phyloP scores from a whole-genome alignment of 2,329 filamentous ascomycete species.

The Aschersonia sp. region DNA sequence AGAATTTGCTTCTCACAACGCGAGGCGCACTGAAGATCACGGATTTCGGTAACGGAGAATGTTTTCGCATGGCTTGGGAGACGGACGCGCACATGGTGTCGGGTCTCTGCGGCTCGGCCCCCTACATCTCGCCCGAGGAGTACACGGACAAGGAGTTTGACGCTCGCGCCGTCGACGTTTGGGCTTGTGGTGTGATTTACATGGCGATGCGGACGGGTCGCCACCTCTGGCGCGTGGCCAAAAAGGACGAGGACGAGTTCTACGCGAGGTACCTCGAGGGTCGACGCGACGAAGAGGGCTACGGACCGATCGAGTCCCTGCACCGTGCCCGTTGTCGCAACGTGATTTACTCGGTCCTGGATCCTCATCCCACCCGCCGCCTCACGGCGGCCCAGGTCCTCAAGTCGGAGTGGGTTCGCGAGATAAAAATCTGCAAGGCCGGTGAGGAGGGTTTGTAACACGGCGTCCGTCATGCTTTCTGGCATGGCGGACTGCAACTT shows the following conservation, averaged over 20 bases:
- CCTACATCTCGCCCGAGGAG: constrained; percentile 95
- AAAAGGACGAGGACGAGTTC: constrained; percentile 94
- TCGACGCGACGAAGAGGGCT: constrained; percentile 85
- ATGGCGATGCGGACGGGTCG: constrained; percentile 98
- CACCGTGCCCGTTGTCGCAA: constrained; percentile 93
- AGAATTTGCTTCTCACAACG: constrained; percentile 87
- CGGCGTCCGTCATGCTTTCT: constrained; percentile 12
- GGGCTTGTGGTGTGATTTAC: constrained; percentile 97
- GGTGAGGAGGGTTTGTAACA: constrained; percentile 81
- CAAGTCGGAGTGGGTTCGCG: constrained; percentile 96
- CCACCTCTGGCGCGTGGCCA: constrained; percentile 92
- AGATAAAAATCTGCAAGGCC: constrained; percentile 93
- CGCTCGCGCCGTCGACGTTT: constrained; percentile 91
- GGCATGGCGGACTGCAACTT: constrained; percentile 14
- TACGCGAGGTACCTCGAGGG: constrained; percentile 90
- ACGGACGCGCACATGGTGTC: constrained; percentile 97
- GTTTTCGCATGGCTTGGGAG: constrained; percentile 99
- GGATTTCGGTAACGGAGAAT: constrained; percentile 97
- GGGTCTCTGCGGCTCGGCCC: constrained; percentile 87
- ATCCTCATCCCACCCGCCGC: constrained; percentile 81
- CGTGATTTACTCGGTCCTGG: constrained; percentile 96
- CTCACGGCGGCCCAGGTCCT: constrained; percentile 94
- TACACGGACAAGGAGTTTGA: constrained; percentile 94
- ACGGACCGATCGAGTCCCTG: constrained; percentile 88
- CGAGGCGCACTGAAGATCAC: constrained; percentile 93